Percentiles rank a stretch among this genome's conserved stretches.
These are phyloP conservation scores for Camellia japonica DNA, from an alignment of 148 eudicot genomes.

Conservation along the genomic window DNA sequence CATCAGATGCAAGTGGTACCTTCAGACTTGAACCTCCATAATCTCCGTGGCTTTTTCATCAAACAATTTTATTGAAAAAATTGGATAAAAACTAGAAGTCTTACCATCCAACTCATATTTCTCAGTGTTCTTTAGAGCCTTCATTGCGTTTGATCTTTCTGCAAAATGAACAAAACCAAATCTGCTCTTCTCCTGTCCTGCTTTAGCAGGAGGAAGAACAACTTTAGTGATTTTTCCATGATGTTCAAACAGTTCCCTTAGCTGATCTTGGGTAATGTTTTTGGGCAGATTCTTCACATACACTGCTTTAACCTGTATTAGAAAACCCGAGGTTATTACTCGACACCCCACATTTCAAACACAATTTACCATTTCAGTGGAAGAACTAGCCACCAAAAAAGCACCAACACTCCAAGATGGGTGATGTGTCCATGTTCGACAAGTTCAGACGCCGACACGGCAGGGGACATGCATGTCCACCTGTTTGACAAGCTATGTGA, in stretches of 20 bases:
- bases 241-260: slow-evolving; percentile 64
- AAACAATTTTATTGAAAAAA: neutral
- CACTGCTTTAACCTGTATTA: slow-evolving; percentile 79
- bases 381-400: neutral
- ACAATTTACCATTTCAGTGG: neutral
- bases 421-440: too few species aligned
- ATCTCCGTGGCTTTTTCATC: neutral
- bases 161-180: slow-evolving; percentile 92
- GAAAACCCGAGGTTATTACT: slow-evolving; percentile 3
- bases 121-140: slow-evolving; percentile 73
- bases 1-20: neutral
- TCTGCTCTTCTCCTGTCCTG: slow-evolving; percentile 87
- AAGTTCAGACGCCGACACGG: too few species aligned
- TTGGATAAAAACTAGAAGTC: neutral
- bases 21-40: neutral
- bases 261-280: slow-evolving; percentile 63
- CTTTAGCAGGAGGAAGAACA: slow-evolving; percentile 86
- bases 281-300: slow-evolving; percentile 90
- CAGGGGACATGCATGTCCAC: too few species aligned
- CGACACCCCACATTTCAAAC: neutral
- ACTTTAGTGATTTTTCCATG: slow-evolving; percentile 87
- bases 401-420: too few species aligned
- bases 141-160: slow-evolving; percentile 80
- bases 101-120: slow-evolving; percentile 87
- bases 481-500: too few species aligned